Evolutionary conservation across 83 land plant genomes (phyloP), one percentile per base, ranked within the genome.

Genomic region (Thuja plicata): DNA sequence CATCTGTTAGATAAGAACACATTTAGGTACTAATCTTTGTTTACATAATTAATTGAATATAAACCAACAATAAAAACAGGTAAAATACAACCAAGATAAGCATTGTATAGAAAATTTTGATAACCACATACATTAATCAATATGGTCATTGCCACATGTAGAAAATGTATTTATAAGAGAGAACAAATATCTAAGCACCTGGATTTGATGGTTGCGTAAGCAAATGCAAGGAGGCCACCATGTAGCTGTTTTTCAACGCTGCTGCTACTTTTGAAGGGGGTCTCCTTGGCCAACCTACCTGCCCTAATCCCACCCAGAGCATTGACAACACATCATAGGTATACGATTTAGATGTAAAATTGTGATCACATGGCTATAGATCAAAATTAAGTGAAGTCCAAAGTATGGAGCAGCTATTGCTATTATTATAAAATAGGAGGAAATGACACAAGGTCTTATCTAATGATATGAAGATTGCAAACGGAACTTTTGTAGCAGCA

Each of bases 241-340:
- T 93, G 92, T 94, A 97, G 83, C 99, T 97, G 90, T 97, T 97
- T 88, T 89, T 95, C 82, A 97, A 89, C 73, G 99, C 98, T 77
- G 97, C 95, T 87, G 95, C 94, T 66, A 97, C 91, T 87, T 97
- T 97, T 90, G 95, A 86, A 82, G 91, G 88, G 70, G 99, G 98
- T 87, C 99, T 97, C 88, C 95, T 91, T 73, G 99, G 99, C 99
- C 99, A 97, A 52, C 99, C 99, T 45, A 97, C 99, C 99, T 97
- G 89, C 87, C 82, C 84, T 62, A 89, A 77, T 27, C 74, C 71
- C 87, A 86, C 38, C 79, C 79, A 76, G 38, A 76, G 38, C 79
- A 76, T 76, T 76, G 79, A 76, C 79, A 76, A 76, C 40, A 35
- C 38, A 76, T 27, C 73, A 66, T 76, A 76, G 35, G 79, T 76